These are phyloP conservation scores for Apophysomyces variabilis DNA, from an alignment of 371 early-diverging fungal species.

Conservation along the genomic window DNA sequence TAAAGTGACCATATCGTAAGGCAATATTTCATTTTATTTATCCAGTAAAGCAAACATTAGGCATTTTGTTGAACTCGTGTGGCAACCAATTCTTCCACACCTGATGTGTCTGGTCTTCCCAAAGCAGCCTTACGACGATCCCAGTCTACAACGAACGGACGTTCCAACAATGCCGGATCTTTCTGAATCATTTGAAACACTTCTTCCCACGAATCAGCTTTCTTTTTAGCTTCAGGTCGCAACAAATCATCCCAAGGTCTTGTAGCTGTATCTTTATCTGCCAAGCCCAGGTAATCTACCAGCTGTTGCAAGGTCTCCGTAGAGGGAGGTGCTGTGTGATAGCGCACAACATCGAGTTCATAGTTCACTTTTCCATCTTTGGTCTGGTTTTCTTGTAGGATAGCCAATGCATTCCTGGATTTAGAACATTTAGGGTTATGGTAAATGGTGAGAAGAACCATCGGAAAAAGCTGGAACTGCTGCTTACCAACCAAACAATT, in stretches of 20 bases:
- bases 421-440: constrained; percentile 52
- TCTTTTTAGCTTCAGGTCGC: constrained; percentile 39
- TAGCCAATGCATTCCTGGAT: constrained; percentile 31
- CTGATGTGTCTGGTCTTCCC: constrained; percentile 48
- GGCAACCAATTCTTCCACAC: constrained; percentile 32
- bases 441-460: constrained; percentile 30
- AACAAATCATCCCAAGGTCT: constrained; percentile 33
- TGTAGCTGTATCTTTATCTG: constrained; percentile 20
- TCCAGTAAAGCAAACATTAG: too few species aligned
- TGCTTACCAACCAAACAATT: too few species aligned
- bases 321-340: constrained; percentile 37
- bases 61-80: background rate
- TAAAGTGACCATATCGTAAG: too few species aligned
- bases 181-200: constrained; percentile 34
- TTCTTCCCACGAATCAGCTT: constrained; percentile 34
- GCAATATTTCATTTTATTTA: too few species aligned
- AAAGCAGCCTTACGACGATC: constrained; percentile 42
- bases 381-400: constrained; percentile 35
- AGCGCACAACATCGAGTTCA: constrained; percentile 32
- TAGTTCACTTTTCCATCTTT: constrained; percentile 20
- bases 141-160: constrained; percentile 51
- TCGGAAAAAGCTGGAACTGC: background rate
- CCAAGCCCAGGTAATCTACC: constrained; percentile 36
- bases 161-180: constrained; percentile 46
- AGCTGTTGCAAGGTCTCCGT: constrained; percentile 29